Evolutionary conservation across 495 filamentous ascomycete genomes (phyloP), one percentile per base, ranked within the genome.

Genomic region (Amorphotheca resinae): DNA sequence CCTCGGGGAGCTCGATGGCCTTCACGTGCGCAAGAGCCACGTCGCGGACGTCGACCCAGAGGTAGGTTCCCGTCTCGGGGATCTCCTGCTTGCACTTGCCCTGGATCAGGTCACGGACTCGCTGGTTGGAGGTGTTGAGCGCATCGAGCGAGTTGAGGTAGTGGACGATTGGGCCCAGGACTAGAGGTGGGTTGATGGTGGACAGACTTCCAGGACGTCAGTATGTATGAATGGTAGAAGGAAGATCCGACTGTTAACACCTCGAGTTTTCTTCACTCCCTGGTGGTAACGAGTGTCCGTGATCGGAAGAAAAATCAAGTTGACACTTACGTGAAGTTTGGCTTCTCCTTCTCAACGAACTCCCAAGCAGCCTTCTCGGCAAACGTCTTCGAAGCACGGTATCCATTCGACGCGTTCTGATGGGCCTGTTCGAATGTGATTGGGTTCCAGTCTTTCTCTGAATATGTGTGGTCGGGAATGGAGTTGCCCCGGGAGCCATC

Each of bases 371-470:
- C 82, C 52, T 72, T 77, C 51, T 85, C 80, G 8, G 68, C 69
- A 44, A 67, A 69, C 21, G 50, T 51, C 16, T 57, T 51, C 48
- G 73, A 78, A 15, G 68, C 81, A 21, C 79, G 67, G 61, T 93
- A 93, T 15, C 77, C 77, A 2, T 68, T 72, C 4, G 72, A 46
- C 0, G 64, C 59, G 33, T 76, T 69, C 12, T 64, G 50, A 40
- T 69, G 49, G 2, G 81, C 75, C 48, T 87, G 71, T 49, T 82
- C 78, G 49, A 69, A 62, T 4, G 85, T 89, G 3, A 85, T 70
- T 0, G 86, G 85, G 62, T 91, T 91, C 88, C 88, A 96, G 35
- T 79, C 76, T 15, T 65, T 62, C 55, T 93, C 86, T 41, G 66
- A 68, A 57, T 86, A 93, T 12, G 66, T 67, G 49, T 74, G 69